Evolutionary conservation across 2,329 filamentous ascomycete genomes (phyloP).

Genomic region (Hymenoscyphus infarciens): DNA sequence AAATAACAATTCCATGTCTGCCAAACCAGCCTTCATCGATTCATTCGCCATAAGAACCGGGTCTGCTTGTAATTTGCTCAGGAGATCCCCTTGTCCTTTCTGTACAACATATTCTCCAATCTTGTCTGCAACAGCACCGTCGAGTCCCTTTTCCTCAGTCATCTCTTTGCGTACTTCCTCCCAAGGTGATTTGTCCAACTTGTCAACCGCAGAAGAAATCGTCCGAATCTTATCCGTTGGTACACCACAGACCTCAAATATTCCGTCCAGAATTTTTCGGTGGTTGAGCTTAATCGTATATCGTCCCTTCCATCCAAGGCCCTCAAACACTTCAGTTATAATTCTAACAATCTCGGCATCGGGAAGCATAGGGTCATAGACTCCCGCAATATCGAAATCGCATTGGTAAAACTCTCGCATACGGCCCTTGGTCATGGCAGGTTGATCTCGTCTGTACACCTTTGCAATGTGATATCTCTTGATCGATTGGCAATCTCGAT

Average conservation of each 20-base stretch:
- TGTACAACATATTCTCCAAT: conserved; percentile 81
- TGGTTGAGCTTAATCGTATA: conserved; percentile 90
- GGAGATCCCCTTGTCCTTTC: conserved; percentile 71
- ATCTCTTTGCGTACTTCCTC: conserved; percentile 87
- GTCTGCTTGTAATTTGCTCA: conserved; percentile 66
- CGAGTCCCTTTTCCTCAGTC: conserved; percentile 85
- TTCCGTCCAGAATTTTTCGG: conserved; percentile 86
- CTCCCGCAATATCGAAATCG: conserved; percentile 91
- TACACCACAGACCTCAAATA: conserved; percentile 89
- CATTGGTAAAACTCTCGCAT: conserved; percentile 98
- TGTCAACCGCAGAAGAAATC: conserved; percentile 92
- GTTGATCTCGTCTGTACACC: conserved; percentile 79
- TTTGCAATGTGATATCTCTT: conserved; percentile 96
- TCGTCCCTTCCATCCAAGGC: conserved; percentile 64
- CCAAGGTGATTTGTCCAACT: conserved; percentile 92
- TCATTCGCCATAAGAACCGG: conserved; percentile 66
- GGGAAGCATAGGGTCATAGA: conserved; percentile 85
- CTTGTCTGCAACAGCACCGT: conserved; percentile 72
- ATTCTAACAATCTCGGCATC: conserved; percentile 88
- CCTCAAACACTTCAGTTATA: conserved; percentile 79
- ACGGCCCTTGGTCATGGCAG: conserved; percentile 83
- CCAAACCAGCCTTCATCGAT: conserved; percentile 73
- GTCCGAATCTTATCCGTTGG: conserved; percentile 80
- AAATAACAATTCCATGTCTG: conserved; percentile 77
- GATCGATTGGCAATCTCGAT: conserved; percentile 70